phyloP scores from a whole-genome alignment of 2,329 filamentous ascomycete species.

The Teratosphaeria nubilosa region DNA sequence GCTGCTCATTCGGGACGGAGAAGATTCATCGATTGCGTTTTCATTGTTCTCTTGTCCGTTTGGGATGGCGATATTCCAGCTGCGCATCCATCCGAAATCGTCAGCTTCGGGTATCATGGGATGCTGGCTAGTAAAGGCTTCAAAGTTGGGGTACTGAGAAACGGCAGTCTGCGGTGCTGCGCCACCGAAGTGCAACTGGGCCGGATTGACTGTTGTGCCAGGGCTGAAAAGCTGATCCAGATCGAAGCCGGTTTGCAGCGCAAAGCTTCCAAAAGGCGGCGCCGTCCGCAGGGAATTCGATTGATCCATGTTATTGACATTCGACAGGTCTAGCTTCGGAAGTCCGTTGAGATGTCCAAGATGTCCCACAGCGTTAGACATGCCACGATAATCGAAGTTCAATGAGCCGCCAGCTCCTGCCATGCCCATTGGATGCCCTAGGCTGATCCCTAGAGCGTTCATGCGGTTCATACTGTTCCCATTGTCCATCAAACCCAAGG shows the following conservation, averaged over 20 bases:
- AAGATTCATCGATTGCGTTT: slow-evolving; percentile 80
- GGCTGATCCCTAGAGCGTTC: slow-evolving; percentile 16
- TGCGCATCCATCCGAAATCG: slow-evolving; percentile 77
- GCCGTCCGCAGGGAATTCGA: slow-evolving; percentile 67
- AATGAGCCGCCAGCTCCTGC: slow-evolving; percentile 48
- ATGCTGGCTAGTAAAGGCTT: slow-evolving; percentile 19
- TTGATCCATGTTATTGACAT: slow-evolving; percentile 51
- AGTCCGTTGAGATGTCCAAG: slow-evolving; percentile 54
- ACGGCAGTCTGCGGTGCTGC: slow-evolving; percentile 34
- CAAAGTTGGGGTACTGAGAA: slow-evolving; percentile 41
- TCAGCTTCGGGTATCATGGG: slow-evolving; percentile 56
- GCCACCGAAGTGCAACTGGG: slow-evolving; percentile 71
- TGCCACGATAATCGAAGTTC: slow-evolving; percentile 58
- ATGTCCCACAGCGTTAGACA: slow-evolving; percentile 59
- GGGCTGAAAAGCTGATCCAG: slow-evolving; percentile 62
- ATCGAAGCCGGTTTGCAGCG: slow-evolving; percentile 49
- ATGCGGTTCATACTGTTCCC: slow-evolving; percentile 18
- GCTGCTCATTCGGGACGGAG: slow-evolving; percentile 92
- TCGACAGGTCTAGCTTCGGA: slow-evolving; percentile 72
- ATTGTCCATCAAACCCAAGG: slow-evolving; percentile 45
- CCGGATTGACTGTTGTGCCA: slow-evolving; percentile 52
- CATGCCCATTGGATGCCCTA: slow-evolving; percentile 37
- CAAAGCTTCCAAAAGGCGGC: slow-evolving; percentile 57
- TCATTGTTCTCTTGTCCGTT: slow-evolving; percentile 52
- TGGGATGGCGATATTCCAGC: slow-evolving; percentile 66